Percentiles rank a stretch among this genome's conserved stretches.
These are phyloP conservation scores for Luvunga scandens DNA, from an alignment of 345 rosid genomes.

Conservation along the genomic window DNA sequence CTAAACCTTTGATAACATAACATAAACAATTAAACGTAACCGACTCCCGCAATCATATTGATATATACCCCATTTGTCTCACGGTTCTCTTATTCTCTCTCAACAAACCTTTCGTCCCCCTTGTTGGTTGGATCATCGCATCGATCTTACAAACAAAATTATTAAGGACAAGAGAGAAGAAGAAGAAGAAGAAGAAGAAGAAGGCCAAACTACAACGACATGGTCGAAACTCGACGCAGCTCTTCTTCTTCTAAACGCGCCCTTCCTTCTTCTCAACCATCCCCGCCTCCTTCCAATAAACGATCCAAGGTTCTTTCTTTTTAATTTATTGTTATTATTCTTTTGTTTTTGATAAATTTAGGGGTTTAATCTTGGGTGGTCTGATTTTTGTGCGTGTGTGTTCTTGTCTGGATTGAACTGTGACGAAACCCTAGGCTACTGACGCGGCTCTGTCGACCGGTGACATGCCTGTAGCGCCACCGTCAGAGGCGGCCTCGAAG, in stretches of 20 bases:
- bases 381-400: background rate
- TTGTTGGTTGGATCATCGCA: too few species aligned
- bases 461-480: slow-evolving; percentile 25
- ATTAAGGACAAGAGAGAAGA: background rate
- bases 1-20: too few species aligned
- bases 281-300: slow-evolving; percentile 53
- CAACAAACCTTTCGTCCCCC: too few species aligned
- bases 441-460: slow-evolving; percentile 58
- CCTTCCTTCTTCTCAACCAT: slow-evolving; percentile 48
- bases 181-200: too few species aligned
- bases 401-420: slow-evolving; percentile 15
- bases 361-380: slow-evolving; percentile 23
- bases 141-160: too few species aligned
- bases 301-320: slow-evolving; percentile 68
- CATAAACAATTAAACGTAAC: too few species aligned
- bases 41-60: too few species aligned
- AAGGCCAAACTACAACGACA: slow-evolving; percentile 19
- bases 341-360: background rate
- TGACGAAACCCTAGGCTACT: slow-evolving; percentile 41
- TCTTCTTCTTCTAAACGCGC: slow-evolving; percentile 81
- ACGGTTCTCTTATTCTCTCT: too few species aligned
- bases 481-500: slow-evolving; percentile 40
- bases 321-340: background rate
- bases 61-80: too few species aligned
- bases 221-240: slow-evolving; percentile 98